Conservation (phyloP, 2,329 filamentous ascomycete genomes). For the Didymella keratinophila region DNA sequence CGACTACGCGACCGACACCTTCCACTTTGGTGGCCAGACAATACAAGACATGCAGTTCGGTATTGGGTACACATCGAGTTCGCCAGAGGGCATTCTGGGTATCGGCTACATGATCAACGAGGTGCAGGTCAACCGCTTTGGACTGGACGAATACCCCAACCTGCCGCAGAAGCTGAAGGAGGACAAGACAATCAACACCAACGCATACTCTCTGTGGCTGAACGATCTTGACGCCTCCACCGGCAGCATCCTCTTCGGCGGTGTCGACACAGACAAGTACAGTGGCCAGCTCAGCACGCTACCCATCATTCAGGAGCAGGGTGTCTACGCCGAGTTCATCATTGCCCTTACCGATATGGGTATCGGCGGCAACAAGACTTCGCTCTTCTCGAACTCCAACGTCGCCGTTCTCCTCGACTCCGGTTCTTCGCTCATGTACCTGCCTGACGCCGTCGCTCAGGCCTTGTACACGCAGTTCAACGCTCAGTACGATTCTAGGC, state of each 20-base stretch:
- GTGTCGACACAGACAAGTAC: conserved; percentile 80
- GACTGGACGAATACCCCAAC: conserved; percentile 62
- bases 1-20: conserved; percentile 80
- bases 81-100: conserved; percentile 77
- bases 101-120: conserved; percentile 86
- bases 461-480: conserved; percentile 52
- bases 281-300: conserved; percentile 68
- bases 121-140: conserved; percentile 69
- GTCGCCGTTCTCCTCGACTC: conserved; percentile 74
- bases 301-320: conserved; percentile 61
- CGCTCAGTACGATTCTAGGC: conserved; percentile 52
- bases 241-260: conserved; percentile 79
- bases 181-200: conserved; percentile 67
- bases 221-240: conserved; percentile 67
- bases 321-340: conserved; percentile 61
- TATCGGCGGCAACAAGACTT: conserved; percentile 52
- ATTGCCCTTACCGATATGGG: conserved; percentile 61
- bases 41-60: conserved; percentile 73
- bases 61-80: conserved; percentile 70
- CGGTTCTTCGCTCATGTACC: conserved; percentile 75
- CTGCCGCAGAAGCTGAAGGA: conserved; percentile 70
- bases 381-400: conserved; percentile 53
- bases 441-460: conserved; percentile 67
- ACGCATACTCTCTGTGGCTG: conserved; percentile 74
- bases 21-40: conserved; percentile 65